A percentile compares a stretch with the other conserved stretches of the same genome.
Conservation (phyloP, 495 filamentous ascomycete genomes). For the Xylaria acuta region DNA sequence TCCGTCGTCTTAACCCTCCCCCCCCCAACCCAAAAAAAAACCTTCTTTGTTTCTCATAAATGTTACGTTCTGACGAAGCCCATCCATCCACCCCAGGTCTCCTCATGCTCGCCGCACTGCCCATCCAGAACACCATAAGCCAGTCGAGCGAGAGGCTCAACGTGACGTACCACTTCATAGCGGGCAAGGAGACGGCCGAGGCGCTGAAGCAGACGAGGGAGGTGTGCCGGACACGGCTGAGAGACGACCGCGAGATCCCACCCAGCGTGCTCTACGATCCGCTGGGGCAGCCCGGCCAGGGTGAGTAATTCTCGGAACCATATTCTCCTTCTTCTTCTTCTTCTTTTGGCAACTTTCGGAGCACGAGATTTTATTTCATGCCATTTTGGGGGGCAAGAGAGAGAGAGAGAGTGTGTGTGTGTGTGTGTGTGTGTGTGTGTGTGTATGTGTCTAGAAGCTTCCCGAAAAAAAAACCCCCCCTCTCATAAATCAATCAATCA, state of each 20-base stretch:
- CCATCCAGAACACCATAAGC: background rate
- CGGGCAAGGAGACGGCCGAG: background rate
- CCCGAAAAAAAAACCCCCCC: too few species aligned
- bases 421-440: too few species aligned
- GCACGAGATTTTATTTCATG: background rate
- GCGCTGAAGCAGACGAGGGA: background rate
- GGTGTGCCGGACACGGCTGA: too few species aligned
- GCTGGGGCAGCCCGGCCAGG: background rate
- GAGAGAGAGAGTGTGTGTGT: too few species aligned
- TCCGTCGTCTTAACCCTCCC: background rate
- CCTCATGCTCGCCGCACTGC: constrained; percentile 15
- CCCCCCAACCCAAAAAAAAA: too few species aligned
- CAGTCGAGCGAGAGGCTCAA: background rate
- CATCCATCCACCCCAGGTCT: background rate
- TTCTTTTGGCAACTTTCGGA: background rate
- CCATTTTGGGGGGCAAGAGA: background rate
- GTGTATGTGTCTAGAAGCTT: too few species aligned
- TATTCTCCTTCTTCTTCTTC: background rate
- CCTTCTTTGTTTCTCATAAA: too few species aligned
- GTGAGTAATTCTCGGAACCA: background rate
- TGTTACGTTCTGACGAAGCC: background rate
- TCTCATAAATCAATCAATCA: too few species aligned
- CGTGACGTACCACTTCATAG: background rate
- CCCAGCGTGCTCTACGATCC: background rate
- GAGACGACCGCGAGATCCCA: background rate